Evolutionary conservation across 495 filamentous ascomycete species (phyloP).

Genomic region (Mytilinidion resinicola): DNA sequence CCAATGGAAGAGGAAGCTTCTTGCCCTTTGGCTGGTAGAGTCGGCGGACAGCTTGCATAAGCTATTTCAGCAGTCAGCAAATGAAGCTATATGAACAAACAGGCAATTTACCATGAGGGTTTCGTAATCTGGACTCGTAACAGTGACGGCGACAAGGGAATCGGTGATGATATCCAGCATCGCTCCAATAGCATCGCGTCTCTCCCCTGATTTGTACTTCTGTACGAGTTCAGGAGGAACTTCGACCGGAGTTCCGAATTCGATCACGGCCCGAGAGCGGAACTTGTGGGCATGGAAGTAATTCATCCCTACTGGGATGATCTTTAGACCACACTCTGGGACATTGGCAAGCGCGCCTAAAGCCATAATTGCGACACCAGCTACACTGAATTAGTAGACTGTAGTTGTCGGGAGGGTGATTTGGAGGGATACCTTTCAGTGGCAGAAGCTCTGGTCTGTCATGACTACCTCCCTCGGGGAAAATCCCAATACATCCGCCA

Average conservation of each 20-base stretch:
- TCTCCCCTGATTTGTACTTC: constrained; percentile 72
- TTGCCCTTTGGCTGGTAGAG: constrained; percentile 92
- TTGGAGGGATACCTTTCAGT: constrained; percentile 59
- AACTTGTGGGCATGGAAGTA: constrained; percentile 99
- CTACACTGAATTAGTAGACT: constrained; percentile 39
- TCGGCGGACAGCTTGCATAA: constrained; percentile 88
- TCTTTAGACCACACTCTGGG: constrained; percentile 86
- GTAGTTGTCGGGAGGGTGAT: neutral
- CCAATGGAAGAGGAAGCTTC: constrained; percentile 87
- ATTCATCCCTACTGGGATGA: constrained; percentile 99
- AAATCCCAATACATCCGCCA: constrained; percentile 92
- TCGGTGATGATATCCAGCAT: constrained; percentile 83
- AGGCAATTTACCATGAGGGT: constrained; percentile 72
- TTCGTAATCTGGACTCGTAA: constrained; percentile 91
- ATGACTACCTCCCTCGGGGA: constrained; percentile 96
- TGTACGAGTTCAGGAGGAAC: constrained; percentile 75
- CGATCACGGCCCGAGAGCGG: constrained; percentile 89
- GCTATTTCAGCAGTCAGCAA: constrained; percentile 35
- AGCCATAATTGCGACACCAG: constrained; percentile 97
- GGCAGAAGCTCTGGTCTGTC: constrained; percentile 90
- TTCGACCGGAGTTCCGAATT: constrained; percentile 86
- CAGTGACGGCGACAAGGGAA: constrained; percentile 79
- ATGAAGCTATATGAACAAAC: neutral
- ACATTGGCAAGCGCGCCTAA: constrained; percentile 84
- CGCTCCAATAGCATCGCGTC: constrained; percentile 74